phyloP scores from a whole-genome alignment of 2,329 filamentous ascomycete genomes.

The Byssoonygena ceratinophila region DNA sequence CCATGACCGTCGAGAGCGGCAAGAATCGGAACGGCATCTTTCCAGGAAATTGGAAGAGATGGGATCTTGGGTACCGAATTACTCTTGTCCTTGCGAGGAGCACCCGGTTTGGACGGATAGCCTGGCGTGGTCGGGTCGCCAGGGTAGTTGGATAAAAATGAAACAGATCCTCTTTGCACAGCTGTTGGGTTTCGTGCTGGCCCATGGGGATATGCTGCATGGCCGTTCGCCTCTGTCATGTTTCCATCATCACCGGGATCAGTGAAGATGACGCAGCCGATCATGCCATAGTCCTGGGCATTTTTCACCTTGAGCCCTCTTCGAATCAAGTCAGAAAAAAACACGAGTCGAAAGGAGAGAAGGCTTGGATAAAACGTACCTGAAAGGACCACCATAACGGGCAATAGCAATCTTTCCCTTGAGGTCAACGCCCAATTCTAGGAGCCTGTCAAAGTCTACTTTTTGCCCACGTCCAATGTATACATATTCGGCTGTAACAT shows the following conservation, averaged over 20 bases:
- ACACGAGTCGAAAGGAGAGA: background rate
- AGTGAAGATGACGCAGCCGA: constrained; percentile 38
- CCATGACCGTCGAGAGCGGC: constrained; percentile 27
- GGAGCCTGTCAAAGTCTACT: constrained; percentile 38
- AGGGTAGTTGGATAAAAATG: constrained; percentile 23
- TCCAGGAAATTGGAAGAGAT: constrained; percentile 25
- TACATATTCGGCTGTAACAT: constrained; percentile 40
- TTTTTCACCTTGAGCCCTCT: constrained; percentile 42
- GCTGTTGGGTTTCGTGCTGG: constrained; percentile 38
- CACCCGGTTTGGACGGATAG: constrained; percentile 25
- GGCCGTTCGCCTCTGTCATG: constrained; percentile 39
- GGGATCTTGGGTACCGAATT: constrained; percentile 27
- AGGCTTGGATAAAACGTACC: constrained; percentile 6
- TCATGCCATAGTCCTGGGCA: constrained; percentile 37
- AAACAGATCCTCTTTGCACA: constrained; percentile 39
- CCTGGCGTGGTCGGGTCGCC: constrained; percentile 26
- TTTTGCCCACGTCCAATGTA: constrained; percentile 36
- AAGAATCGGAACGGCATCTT: constrained; percentile 26
- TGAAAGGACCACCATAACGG: constrained; percentile 37
- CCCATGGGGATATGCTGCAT: constrained; percentile 35
- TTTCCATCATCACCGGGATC: constrained; percentile 40
- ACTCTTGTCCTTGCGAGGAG: constrained; percentile 22
- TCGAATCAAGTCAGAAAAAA: background rate
- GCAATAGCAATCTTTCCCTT: constrained; percentile 42
- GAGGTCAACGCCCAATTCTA: constrained; percentile 34